These are phyloP conservation scores for Jaltomata sinuosa DNA, from an alignment of 257 asterid genomes.

Conservation along the genomic window DNA sequence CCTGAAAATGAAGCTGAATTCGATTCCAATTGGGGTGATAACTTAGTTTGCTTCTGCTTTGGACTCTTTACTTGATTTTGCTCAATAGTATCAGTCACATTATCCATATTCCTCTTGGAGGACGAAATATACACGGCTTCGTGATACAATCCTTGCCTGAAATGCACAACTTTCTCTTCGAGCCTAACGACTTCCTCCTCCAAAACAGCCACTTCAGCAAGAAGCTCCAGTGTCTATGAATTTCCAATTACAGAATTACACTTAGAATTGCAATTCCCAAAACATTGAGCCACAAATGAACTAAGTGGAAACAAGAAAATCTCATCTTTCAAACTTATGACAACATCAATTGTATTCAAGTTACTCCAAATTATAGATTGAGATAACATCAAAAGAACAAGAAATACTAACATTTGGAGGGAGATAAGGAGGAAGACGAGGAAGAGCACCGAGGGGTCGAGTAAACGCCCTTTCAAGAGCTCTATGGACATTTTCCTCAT, in stretches of 20 bases:
- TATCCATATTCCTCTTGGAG: constrained; percentile 47
- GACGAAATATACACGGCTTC: constrained; percentile 76
- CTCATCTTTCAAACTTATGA: background rate
- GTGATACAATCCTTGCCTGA: constrained; percentile 86
- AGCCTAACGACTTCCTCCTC: constrained; percentile 96
- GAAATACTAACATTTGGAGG: constrained; percentile 61
- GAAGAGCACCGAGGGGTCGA: constrained; percentile 82
- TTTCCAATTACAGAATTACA: constrained; percentile 5
- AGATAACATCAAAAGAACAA: background rate
- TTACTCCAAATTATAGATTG: background rate
- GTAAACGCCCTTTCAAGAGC: constrained; percentile 90
- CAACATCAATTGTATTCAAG: background rate
- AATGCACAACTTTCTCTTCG: constrained; percentile 75
- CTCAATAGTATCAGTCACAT: constrained; percentile 28
- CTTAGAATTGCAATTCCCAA: background rate
- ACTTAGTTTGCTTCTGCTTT: constrained; percentile 38
- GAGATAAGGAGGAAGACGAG: constrained; percentile 94
- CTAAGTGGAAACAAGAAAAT: background rate
- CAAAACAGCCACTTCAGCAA: constrained; percentile 95
- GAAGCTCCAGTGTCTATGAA: constrained; percentile 77
- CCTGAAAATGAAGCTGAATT: constrained; percentile 13
- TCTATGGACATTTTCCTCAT: constrained; percentile 89
- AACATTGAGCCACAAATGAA: background rate
- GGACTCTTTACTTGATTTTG: constrained; percentile 20
- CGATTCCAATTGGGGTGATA: constrained; percentile 28